Conservation (phyloP, 1,139 yeast species). For the Pichia terricola region DNA sequence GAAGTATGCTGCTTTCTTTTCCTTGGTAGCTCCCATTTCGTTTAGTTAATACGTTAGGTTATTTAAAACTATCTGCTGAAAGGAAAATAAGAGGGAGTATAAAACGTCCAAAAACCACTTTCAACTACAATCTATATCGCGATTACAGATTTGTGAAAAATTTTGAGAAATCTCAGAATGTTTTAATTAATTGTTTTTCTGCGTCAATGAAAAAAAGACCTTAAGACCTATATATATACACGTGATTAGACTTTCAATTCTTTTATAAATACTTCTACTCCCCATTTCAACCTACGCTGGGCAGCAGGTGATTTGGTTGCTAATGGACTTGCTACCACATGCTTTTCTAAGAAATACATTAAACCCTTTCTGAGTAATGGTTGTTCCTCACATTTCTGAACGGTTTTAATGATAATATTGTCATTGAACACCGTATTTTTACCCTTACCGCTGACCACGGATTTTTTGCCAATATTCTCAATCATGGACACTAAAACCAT, state of each 20-base stretch:
- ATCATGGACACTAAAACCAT: conserved; percentile 60
- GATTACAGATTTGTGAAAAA: no score
- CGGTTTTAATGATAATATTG: not conserved
- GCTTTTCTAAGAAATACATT: conserved; percentile 45
- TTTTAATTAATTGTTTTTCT: no score
- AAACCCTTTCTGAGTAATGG: conserved; percentile 59
- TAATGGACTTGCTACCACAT: not conserved
- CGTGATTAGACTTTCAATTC: no score
- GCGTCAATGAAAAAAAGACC: no score
- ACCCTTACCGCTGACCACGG: conserved; percentile 46
- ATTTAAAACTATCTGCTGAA: conserved; percentile 55
- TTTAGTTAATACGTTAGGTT: conserved; percentile 81
- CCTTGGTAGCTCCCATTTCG: conserved; percentile 99
- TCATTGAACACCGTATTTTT: conserved; percentile 12
- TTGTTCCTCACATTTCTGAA: conserved; percentile 55
- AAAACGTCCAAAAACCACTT: no score
- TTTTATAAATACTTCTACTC: no score
- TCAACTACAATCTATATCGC: no score
- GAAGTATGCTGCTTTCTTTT: conserved; percentile 93
- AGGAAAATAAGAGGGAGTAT: no score
- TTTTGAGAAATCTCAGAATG: no score
- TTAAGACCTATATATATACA: no score
- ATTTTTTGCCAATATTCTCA: conserved; percentile 56
- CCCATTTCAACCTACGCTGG: not conserved
- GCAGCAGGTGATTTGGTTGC: not conserved